Conservation (phyloP, 2,329 filamentous ascomycete species). For the Colletotrichum tropicicola region DNA sequence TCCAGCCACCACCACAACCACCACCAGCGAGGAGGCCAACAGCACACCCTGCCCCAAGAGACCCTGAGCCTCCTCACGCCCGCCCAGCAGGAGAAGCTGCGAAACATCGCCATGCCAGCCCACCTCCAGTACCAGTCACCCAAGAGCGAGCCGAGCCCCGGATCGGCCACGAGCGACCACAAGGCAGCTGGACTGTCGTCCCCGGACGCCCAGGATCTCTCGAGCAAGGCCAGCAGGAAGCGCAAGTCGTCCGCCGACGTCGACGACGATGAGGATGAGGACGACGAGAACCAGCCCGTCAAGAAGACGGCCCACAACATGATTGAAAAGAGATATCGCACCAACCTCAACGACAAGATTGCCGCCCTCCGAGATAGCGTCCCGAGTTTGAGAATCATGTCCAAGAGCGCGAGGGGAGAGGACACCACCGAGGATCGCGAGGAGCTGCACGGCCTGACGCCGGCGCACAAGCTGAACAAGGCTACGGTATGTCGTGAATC, state of each 20-base stretch:
- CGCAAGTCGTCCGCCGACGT: slow-evolving; percentile 73
- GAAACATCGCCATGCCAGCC: slow-evolving; percentile 71
- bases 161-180: slow-evolving; percentile 59
- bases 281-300: slow-evolving; percentile 63
- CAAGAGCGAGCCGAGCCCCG: slow-evolving; percentile 66
- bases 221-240: slow-evolving; percentile 66
- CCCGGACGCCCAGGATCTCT: slow-evolving; percentile 59
- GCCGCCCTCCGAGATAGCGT: slow-evolving; percentile 91
- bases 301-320: slow-evolving; percentile 99
- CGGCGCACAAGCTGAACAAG: slow-evolving; percentile 95
- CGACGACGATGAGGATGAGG: slow-evolving; percentile 65
- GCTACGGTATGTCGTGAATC: slow-evolving; percentile 72
- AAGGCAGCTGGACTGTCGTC: slow-evolving; percentile 63
- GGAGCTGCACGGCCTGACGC: slow-evolving; percentile 82
- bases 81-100: slow-evolving; percentile 68
- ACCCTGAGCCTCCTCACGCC: slow-evolving; percentile 54
- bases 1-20: slow-evolving; percentile 35
- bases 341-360: slow-evolving; percentile 97
- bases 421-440: slow-evolving; percentile 79
- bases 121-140: slow-evolving; percentile 69
- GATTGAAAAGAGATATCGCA: slow-evolving; percentile 97
- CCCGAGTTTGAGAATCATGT: slow-evolving; percentile 86
- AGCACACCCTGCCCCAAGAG: slow-evolving; percentile 13
- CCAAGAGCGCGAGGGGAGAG: slow-evolving; percentile 74
- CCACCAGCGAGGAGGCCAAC: slow-evolving; percentile 32